Conservation (phyloP, 1,284 basidiomycete species). For the Phellinidium pouzarii region DNA sequence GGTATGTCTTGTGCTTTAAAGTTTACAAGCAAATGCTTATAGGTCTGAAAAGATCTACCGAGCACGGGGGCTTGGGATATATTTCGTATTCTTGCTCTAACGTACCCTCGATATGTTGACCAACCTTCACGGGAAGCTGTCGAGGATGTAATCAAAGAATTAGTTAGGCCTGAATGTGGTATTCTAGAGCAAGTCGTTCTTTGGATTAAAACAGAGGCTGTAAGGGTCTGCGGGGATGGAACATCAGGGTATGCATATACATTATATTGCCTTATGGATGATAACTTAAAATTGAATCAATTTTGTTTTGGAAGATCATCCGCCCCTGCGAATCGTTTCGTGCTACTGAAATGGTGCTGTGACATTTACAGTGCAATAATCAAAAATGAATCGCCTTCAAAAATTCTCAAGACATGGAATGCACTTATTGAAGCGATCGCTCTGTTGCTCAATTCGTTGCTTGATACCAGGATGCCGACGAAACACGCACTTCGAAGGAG, state of each 20-base stretch:
- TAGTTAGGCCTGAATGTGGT: constrained; percentile 37
- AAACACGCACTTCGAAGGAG: constrained; percentile 56
- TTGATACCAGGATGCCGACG: constrained; percentile 40
- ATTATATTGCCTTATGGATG: constrained; percentile 52
- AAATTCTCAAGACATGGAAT: constrained; percentile 41
- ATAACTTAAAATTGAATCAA: constrained; percentile 44
- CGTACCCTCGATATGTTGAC: constrained; percentile 75
- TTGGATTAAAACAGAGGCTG: constrained; percentile 14
- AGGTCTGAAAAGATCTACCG: constrained; percentile 44
- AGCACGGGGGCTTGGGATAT: constrained; percentile 64
- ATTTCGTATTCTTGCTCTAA: constrained; percentile 65
- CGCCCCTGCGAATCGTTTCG: constrained; percentile 59
- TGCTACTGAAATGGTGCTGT: constrained; percentile 71
- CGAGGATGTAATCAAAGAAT: constrained; percentile 53
- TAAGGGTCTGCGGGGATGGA: constrained; percentile 37
- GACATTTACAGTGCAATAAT: constrained; percentile 52
- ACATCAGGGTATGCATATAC: constrained; percentile 46
- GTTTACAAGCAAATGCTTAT: constrained; percentile 2
- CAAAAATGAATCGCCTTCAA: constrained; percentile 19
- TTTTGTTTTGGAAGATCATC: constrained; percentile 35
- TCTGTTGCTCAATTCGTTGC: constrained; percentile 51
- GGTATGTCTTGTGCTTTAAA: constrained; percentile 34
- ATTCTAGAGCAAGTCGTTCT: constrained; percentile 1
- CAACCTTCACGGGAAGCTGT: constrained; percentile 63
- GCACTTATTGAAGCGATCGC: constrained; percentile 49